Evolutionary conservation across 140 eudicot genomes (phyloP).

Genomic region (Eryngium alpinum): DNA sequence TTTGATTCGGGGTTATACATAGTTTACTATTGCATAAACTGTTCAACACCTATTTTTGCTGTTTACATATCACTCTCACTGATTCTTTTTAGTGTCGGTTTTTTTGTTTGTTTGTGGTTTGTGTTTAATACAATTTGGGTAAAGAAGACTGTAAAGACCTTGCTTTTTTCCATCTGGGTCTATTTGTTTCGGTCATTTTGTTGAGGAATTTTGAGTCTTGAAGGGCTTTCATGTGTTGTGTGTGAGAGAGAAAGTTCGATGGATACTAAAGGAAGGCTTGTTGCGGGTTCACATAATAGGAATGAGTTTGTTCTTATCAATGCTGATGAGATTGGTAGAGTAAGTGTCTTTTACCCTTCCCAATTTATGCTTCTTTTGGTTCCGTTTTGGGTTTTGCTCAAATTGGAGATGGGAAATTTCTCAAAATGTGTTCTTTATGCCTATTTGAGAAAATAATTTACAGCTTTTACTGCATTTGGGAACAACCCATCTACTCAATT

Average conservation of each 20-base stretch:
- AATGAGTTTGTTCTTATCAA: slow-evolving; percentile 92
- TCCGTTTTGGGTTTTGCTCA: no score
- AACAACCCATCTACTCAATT: no score
- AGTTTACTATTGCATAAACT: not conserved
- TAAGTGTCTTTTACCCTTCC: slow-evolving; percentile 33
- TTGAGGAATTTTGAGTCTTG: not conserved
- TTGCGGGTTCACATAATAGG: slow-evolving; percentile 94
- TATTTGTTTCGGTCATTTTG: not conserved
- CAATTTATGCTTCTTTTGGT: slow-evolving; percentile 12
- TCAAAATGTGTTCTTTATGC: no score
- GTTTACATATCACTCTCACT: slow-evolving; percentile 33
- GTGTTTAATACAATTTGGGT: slow-evolving; percentile 32
- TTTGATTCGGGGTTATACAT: no score
- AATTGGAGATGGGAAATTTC: no score
- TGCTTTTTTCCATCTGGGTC: slow-evolving; percentile 27
- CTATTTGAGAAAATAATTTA: no score
- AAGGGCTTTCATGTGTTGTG: slow-evolving; percentile 13
- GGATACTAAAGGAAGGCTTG: slow-evolving; percentile 87
- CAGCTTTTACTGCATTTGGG: no score
- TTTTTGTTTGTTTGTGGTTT: slow-evolving; percentile 30
- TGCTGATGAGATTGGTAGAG: slow-evolving; percentile 98
- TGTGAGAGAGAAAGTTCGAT: slow-evolving; percentile 16
- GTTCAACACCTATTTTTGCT: slow-evolving; percentile 13
- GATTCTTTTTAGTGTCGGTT: slow-evolving; percentile 38
- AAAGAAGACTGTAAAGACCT: no score